Evolutionary conservation across 192 early-diverging fungal genomes (phyloP).

Genomic region (Linnemannia exigua): DNA sequence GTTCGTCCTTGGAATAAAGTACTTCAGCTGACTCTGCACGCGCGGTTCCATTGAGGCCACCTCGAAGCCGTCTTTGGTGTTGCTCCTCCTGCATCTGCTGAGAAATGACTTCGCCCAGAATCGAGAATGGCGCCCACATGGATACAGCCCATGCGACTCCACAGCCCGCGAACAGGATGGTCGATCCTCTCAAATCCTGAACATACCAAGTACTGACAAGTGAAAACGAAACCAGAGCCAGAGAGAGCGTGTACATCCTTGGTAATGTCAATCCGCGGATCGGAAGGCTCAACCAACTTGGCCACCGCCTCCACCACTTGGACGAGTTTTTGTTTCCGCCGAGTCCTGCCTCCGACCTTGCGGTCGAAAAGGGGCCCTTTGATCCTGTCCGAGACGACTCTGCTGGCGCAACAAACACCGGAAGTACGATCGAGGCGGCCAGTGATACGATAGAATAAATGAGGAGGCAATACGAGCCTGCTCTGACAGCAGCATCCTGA

Average conservation of each 20-base stretch:
- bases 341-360: not conserved
- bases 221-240: conserved; percentile 75
- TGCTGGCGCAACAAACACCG: conserved; percentile 54
- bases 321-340: not conserved
- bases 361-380: conserved; percentile 28
- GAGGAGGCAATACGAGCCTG: conserved; percentile 91
- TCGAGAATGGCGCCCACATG: conserved; percentile 94
- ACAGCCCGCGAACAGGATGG: conserved; percentile 75
- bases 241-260: conserved; percentile 80
- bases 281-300: conserved; percentile 31
- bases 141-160: conserved; percentile 91
- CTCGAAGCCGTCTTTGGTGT: conserved; percentile 12
- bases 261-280: conserved; percentile 56
- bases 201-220: conserved; percentile 79
- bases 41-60: not conserved
- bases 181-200: conserved; percentile 67
- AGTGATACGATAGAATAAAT: conserved; percentile 86
- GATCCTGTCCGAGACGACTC: conserved; percentile 1
- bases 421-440: conserved; percentile 61
- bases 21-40: conserved; percentile 11
- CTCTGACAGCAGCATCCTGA: conserved; percentile 75
- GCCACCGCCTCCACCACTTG: conserved; percentile 9
- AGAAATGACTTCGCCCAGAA: conserved; percentile 85
- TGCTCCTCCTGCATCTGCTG: conserved; percentile 53
- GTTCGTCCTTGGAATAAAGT: conserved; percentile 25